These are phyloP conservation scores for Rhodocollybia butyracea DNA, from an alignment of 768 basidiomycete species.

Conservation along the genomic window DNA sequence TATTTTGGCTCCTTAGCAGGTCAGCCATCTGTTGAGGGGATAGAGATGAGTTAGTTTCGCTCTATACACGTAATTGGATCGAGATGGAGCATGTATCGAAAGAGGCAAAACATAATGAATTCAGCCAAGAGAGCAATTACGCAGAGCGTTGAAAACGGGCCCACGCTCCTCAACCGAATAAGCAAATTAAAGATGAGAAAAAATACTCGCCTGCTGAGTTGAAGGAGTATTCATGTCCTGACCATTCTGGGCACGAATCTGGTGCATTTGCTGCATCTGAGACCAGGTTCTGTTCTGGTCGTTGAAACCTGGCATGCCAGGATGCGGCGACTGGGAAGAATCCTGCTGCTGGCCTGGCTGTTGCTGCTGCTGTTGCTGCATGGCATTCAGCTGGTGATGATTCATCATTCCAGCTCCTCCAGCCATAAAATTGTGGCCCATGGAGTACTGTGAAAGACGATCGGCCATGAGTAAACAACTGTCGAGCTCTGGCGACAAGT, in stretches of 20 bases:
- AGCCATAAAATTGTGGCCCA: constrained; percentile 50
- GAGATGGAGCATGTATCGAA: constrained; percentile 1
- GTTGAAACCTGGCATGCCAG: constrained; percentile 40
- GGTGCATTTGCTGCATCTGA: constrained; percentile 47
- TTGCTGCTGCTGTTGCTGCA: constrained; percentile 39
- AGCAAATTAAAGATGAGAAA: constrained; percentile 14
- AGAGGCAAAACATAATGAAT: background rate
- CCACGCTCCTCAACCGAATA: constrained; percentile 1
- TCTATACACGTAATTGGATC: constrained; percentile 17
- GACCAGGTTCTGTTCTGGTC: constrained; percentile 59
- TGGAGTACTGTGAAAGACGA: constrained; percentile 52
- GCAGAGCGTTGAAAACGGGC: background rate
- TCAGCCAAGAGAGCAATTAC: background rate
- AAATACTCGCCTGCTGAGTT: constrained; percentile 45
- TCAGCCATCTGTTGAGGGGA: constrained; percentile 39
- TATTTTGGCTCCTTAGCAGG: constrained; percentile 37
- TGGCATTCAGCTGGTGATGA: constrained; percentile 38
- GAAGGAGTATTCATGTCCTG: constrained; percentile 37
- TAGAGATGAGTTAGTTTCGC: constrained; percentile 22
- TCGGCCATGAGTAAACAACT: constrained; percentile 49
- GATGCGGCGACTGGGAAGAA: constrained; percentile 29
- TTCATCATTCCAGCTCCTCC: constrained; percentile 29
- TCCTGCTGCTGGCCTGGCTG: constrained; percentile 41
- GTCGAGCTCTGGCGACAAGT: constrained; percentile 21
- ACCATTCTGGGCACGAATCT: constrained; percentile 39